phyloP scores from a whole-genome alignment of 1,139 yeast species.

The Suhomyces terraborum region DNA sequence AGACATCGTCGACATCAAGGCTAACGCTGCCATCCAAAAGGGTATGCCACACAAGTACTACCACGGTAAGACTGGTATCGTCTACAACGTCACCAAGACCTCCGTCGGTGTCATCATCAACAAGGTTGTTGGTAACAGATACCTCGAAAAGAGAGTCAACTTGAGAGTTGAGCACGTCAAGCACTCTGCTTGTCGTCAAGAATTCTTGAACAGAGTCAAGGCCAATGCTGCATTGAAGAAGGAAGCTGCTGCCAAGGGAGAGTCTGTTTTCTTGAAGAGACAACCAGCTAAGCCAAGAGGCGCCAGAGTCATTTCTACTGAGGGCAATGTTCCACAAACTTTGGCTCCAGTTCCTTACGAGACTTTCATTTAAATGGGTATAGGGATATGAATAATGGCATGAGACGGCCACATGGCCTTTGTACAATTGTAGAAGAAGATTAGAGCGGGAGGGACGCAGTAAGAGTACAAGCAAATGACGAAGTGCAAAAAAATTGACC shows the following conservation, averaged over 20 bases:
- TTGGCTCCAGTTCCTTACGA: conserved; percentile 99
- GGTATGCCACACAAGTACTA: conserved; percentile 99
- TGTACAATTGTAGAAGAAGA: background rate
- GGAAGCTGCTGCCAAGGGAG: conserved; percentile 96
- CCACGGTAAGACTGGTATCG: conserved; percentile 99
- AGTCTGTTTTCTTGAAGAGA: conserved; percentile 91
- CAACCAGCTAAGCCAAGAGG: conserved; percentile 98
- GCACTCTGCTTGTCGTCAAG: conserved; percentile 99
- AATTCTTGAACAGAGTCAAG: conserved; percentile 98
- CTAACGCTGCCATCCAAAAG: conserved; percentile 98
- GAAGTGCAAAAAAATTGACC: background rate
- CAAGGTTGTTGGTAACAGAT: conserved; percentile 99
- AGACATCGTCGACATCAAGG: conserved; percentile 99
- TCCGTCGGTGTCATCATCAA: conserved; percentile 97
- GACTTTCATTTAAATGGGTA: conserved; percentile 82
- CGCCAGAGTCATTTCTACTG: conserved; percentile 77
- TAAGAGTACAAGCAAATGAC: background rate
- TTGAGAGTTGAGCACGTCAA: conserved; percentile 98
- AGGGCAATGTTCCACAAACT: conserved; percentile 88
- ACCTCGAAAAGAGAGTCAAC: conserved; percentile 97
- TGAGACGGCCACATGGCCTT: conserved; percentile 5
- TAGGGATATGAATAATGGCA: conserved; percentile 8
- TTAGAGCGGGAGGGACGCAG: background rate
- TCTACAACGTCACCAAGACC: conserved; percentile 97
- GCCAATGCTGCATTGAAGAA: conserved; percentile 88